Base-by-base conservation (phyloP, 805 yeast species). In the Wickerhamomyces sydowiorum region DNA sequence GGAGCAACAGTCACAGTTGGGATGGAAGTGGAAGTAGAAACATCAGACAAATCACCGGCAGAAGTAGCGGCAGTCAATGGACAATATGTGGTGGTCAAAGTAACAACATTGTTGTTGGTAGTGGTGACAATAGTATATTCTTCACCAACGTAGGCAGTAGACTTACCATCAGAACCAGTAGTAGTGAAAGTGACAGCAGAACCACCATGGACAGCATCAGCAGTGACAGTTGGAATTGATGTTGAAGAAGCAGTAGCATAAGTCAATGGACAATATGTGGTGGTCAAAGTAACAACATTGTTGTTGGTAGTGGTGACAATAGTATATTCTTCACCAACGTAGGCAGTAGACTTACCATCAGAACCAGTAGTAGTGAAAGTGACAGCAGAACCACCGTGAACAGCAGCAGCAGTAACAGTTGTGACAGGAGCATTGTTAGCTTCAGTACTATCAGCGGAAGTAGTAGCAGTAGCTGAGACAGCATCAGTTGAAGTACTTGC, bases 291-390 rank as follows among this genome's bases (percentile, higher is more conserved):
- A 17, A 34, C 37, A 22, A 15, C 14, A 3, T 23, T 10, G 14
- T 15, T n/a, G 10, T 22, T 34, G 7, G 37, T 22, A 8, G 14
- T n/a, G 6, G 28, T 23, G 14, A n/a, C 37, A 23, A 18, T 17
- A 5, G 27, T 34, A 13, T 18, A 41, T 37, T 48, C 42, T 28
- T 47, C 45, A 44, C 47, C 39, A 27, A 51, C 57, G 31, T 55
- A 45, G 38, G 44, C 55, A 30, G 60, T 48, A 50, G 57, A 50
- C 30, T 47, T 52, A 31, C 38, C 38, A 46, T 56, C 55, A 40
- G 55, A 41, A 43, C 42, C 49, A 29, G 56, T 50, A 42, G 45
- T 23, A 6, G 27, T 34, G 28, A 23, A 22, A 3, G 28, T 34
- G 17, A 22, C 37, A n/a, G 28, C 28, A 12, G 35, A 32, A 32